Conservation (phyloP, 106 monocot genomes). For the Agapanthus africanus region DNA sequence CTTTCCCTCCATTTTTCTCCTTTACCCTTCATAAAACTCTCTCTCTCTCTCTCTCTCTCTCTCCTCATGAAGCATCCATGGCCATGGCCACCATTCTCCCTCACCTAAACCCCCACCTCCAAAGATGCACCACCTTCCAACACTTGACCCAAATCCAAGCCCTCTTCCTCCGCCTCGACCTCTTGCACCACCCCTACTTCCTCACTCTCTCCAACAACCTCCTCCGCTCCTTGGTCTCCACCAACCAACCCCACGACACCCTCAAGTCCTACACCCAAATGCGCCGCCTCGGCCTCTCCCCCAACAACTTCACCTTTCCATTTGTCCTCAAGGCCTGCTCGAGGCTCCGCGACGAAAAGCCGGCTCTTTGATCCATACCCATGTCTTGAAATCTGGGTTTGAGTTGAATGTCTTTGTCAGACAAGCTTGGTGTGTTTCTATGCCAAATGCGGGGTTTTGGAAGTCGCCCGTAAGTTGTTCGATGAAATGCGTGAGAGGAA, state of each 20-base stretch:
- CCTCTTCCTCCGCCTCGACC: conserved; percentile 42
- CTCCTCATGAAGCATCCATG: not conserved
- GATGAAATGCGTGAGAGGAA: conserved; percentile 55
- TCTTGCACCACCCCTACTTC: conserved; percentile 14
- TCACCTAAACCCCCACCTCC: conserved; percentile 15
- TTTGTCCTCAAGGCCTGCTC: conserved; percentile 70
- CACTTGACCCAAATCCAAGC: conserved; percentile 29
- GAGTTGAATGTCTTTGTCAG: conserved; percentile 31
- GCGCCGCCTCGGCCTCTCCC: conserved; percentile 32
- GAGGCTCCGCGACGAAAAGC: conserved; percentile 16
- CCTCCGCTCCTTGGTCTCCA: conserved; percentile 38
- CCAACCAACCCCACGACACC: conserved; percentile 12
- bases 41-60: too few relatives aligned
- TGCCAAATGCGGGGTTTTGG: conserved; percentile 45
- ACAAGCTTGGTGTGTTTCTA: conserved; percentile 53
- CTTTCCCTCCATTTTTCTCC: too few relatives aligned
- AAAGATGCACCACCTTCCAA: conserved; percentile 9
- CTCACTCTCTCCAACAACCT: conserved; percentile 36
- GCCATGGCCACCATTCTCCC: not conserved
- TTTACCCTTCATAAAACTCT: too few relatives aligned
- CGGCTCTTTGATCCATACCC: conserved; percentile 43
- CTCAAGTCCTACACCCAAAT: conserved; percentile 27
- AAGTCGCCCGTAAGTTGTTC: conserved; percentile 41
- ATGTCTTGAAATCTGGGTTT: conserved; percentile 46
- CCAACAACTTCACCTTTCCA: conserved; percentile 66